Evolutionary conservation across 1,284 basidiomycete genomes (phyloP), one percentile per base, ranked within the genome.

Genomic region (Lentinus polychrous): DNA sequence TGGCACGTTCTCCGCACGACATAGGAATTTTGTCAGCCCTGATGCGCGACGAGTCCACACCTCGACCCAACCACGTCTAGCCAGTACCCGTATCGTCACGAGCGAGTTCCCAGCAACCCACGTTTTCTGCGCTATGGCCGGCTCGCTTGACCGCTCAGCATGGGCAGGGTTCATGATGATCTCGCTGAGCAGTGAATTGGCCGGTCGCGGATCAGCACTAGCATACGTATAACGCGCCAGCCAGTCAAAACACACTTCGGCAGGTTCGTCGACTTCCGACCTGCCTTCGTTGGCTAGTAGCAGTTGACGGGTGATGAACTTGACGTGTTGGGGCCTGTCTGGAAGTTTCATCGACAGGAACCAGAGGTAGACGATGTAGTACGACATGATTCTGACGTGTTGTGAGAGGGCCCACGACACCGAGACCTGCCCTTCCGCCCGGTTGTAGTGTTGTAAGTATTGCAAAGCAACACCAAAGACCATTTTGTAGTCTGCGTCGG

Each of bases 171-270:
- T 79, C 74, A 79, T 80, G 34, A 86, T 68, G 42, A 86, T 77
- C 39, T 93, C 86, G 57, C 78, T 81, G 50, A 97, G 75, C 53
- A 88, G 77, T 1, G 91, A 94, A 36, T 76, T 78, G 1, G 90
- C 82, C 0, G 94, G 93, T 44, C 91, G 83, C 0, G 95, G 91
- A 60, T 97, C 93, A 11, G 93, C 93, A 57, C 90, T 94, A 18
- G 88, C 91, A 61, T 95, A 97, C 0, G 95, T 89, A 64, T 96
- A 97, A 14, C 96, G 79, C 15, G 93, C 90, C 6, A 99, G 76
- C 90, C 95, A 99, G 66, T 99, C 96, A 61, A 99, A 95, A 64
- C 93, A 96, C 18, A 98, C 94, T 65, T 98, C 92, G 0, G 93
- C 93, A 41, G 90, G 86, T 56, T 92, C 92, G 61, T 98, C 94